phyloP scores from a whole-genome alignment of 768 basidiomycete species.

The Pleurotus cornucopiae region DNA sequence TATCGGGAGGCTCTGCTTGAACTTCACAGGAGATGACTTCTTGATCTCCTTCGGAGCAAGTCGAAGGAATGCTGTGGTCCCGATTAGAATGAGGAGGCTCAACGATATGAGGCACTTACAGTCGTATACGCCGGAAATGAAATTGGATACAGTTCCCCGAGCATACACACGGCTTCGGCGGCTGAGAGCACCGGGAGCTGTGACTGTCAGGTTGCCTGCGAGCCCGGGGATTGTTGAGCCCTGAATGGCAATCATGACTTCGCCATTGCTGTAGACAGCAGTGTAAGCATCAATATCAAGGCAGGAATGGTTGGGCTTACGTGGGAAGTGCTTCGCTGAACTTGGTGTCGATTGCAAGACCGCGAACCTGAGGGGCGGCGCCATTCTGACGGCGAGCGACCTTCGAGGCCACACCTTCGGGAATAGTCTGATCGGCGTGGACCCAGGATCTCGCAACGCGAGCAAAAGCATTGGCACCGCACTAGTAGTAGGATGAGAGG shows the following conservation, averaged over 20 bases:
- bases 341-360: slow-evolving; percentile 35
- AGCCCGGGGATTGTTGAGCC: background rate
- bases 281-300: background rate
- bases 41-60: background rate
- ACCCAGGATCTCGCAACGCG: slow-evolving; percentile 36
- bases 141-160: background rate
- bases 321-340: slow-evolving; percentile 24
- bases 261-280: background rate
- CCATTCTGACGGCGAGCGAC: slow-evolving; percentile 24
- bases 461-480: slow-evolving; percentile 35
- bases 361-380: slow-evolving; percentile 35
- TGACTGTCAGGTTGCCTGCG: background rate
- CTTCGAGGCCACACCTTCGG: slow-evolving; percentile 19
- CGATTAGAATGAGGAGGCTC: background rate
- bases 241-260: slow-evolving; percentile 1
- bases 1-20: background rate
- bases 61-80: background rate
- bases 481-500: slow-evolving; percentile 23
- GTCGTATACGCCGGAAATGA: background rate
- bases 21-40: background rate
- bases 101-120: background rate
- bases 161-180: background rate
- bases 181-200: background rate
- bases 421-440: slow-evolving; percentile 39
- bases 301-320: slow-evolving; percentile 9